Conservation (phyloP, 129 eudicot species). For the Kitagawia praeruptora region DNA sequence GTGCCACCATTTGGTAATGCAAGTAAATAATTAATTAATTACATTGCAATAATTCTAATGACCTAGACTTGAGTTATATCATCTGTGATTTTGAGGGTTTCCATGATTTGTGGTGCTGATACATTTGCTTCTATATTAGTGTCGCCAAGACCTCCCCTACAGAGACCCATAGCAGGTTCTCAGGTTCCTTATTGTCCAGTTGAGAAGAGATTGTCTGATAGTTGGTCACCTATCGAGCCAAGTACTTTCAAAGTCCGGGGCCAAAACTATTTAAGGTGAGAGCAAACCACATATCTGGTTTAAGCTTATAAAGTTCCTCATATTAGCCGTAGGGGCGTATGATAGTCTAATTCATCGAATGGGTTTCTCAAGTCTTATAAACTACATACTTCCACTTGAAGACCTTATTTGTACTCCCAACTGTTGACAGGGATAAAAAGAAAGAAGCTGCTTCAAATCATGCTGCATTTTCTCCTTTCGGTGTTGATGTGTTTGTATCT, state of each 20-base stretch:
- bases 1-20: not conserved
- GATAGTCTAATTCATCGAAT: not conserved
- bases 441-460: constrained; percentile 66
- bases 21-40: not conserved
- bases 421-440: constrained; percentile 59
- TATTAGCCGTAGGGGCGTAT: not conserved
- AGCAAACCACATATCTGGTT: constrained; percentile 4
- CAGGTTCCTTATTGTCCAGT: constrained; percentile 78
- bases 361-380: not conserved
- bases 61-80: not conserved
- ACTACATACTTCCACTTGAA: not conserved
- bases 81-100: not conserved
- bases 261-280: constrained; percentile 57
- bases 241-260: constrained; percentile 65
- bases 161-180: constrained; percentile 79
- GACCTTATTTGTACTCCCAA: not conserved
- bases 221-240: constrained; percentile 81
- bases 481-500: constrained; percentile 77
- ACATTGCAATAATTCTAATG: not conserved
- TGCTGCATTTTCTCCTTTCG: constrained; percentile 82
- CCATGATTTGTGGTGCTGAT: not conserved
- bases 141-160: constrained; percentile 54
- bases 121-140: constrained; percentile 25
- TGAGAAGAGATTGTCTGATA: constrained; percentile 62
- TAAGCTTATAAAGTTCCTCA: not conserved